Percentiles rank a stretch among this genome's conserved stretches.
These are phyloP conservation scores for Hypericum perforatum DNA, from an alignment of 345 rosid species.

Conservation along the genomic window DNA sequence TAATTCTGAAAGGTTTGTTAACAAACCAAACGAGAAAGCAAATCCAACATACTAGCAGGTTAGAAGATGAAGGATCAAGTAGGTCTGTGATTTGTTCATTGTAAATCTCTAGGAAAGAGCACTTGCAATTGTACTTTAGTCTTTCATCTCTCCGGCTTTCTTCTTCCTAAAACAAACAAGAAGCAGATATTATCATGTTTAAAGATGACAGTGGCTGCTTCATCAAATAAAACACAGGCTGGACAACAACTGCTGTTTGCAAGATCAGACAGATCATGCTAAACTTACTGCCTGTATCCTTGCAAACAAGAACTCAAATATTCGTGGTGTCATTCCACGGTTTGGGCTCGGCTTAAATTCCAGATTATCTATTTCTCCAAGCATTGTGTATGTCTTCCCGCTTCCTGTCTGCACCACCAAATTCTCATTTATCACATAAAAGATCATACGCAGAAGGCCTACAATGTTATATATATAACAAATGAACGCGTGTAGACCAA, in stretches of 20 bases:
- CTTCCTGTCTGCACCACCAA: constrained; percentile 75
- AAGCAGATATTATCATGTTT: neutral
- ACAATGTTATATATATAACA: neutral
- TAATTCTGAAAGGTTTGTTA: constrained; percentile 9
- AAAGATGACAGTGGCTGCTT: no score
- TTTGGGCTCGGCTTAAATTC: constrained; percentile 70
- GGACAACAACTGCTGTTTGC: neutral
- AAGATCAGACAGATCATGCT: constrained; percentile 10
- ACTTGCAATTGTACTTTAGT: constrained; percentile 80
- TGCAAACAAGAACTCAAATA: constrained; percentile 94
- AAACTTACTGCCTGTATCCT: constrained; percentile 77
- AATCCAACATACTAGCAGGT: constrained; percentile 50
- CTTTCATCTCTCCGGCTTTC: constrained; percentile 88
- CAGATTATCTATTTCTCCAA: constrained; percentile 70
- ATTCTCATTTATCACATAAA: constrained; percentile 7
- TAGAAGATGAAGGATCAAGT: constrained; percentile 85
- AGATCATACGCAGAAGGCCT: neutral
- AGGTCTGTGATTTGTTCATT: constrained; percentile 95
- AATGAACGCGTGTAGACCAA: neutral
- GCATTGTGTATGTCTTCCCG: constrained; percentile 97
- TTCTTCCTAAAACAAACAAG: constrained; percentile 50
- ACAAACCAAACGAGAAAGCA: constrained; percentile 3
- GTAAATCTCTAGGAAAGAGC: constrained; percentile 93
- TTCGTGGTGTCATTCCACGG: constrained; percentile 92
- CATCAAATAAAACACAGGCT: no score